Evolutionary conservation across 352 stramenopile genomes (phyloP), one percentile per base, ranked within the genome.

Genomic region (Phytophthora colocasiae): DNA sequence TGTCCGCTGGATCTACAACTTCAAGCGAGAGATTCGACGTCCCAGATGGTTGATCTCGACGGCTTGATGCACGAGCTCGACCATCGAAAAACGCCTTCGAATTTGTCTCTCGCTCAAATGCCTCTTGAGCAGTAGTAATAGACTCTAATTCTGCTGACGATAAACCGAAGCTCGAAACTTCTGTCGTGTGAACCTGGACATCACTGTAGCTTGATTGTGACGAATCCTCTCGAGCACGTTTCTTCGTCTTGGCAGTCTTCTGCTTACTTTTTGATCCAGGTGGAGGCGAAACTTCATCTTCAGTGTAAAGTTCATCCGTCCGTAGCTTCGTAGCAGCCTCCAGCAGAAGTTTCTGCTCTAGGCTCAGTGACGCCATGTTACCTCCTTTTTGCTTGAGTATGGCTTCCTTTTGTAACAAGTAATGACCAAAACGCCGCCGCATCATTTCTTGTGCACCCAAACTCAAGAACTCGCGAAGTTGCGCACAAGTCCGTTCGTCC

Each of bases 391-490:
- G 83, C 55, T 80, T 83, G 6, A 88, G 19, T 2, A 58, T 55
- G n/a, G 58, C 66, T 38, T 91, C 85, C 53, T 85, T 89, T 54
- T 94, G 84, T 6, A 93, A 38, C 45, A 96, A 64, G 60, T 93
- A 96, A 44, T 92, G 84, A 17, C 83, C 77, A 31, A 98, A 97
- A 40, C 91, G 90, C 5, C 76, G 72, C 12, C 76, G 66, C 80
- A 97, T 92, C 89, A 97, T 96, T 64, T 87, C 80, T 2, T 64
- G 63, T 10, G 83, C 84, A n/a, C 88, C 89, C 7, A 93, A 72
- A 48, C 81, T 87, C 36, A 97, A 69, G 40, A 91, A 93, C 54
- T 96, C 83, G 15, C 89, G 86, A 19, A 98, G 56, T 41, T 97
- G 90, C 3, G 84, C 77, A 52, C 82, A 88, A 4, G 89, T 98